phyloP scores from a whole-genome alignment of 345 rosid genomes.

The Theobroma cacao region DNA sequence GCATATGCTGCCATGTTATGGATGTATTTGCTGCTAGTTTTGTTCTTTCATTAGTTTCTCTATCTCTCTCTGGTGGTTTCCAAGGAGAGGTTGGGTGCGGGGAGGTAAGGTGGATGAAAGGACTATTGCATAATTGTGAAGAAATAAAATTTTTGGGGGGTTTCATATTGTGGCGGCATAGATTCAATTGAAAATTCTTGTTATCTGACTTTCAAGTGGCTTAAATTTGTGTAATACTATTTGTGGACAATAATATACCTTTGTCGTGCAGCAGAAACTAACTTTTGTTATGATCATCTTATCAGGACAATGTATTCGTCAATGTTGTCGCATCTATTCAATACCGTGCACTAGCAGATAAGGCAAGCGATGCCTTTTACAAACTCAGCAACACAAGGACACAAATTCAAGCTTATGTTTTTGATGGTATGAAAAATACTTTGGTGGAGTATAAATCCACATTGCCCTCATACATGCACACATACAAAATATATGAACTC shows the following conservation, averaged over 20 bases:
- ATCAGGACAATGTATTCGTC: conserved; percentile 51
- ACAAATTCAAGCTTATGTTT: conserved; percentile 52
- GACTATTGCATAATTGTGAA: not conserved
- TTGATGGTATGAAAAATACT: conserved; percentile 39
- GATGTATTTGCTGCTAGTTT: no score
- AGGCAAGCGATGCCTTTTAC: conserved; percentile 48
- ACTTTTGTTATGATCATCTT: not conserved
- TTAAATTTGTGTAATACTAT: not conserved
- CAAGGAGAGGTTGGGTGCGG: not conserved
- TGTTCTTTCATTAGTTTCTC: no score
- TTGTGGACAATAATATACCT: not conserved
- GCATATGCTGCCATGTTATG: not conserved
- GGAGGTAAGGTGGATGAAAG: not conserved
- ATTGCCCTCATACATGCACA: not conserved
- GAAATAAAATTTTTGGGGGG: not conserved
- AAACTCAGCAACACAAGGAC: conserved; percentile 43
- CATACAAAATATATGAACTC: not conserved
- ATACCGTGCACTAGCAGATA: conserved; percentile 42
- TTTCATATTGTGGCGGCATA: not conserved
- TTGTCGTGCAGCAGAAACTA: not conserved
- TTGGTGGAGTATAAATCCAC: not conserved
- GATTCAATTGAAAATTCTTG: not conserved
- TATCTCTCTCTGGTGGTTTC: not conserved
- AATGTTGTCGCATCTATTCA: conserved; percentile 52
- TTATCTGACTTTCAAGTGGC: not conserved